Conservation (phyloP, 129 eudicot genomes). For the Ambrosia trifida region DNA sequence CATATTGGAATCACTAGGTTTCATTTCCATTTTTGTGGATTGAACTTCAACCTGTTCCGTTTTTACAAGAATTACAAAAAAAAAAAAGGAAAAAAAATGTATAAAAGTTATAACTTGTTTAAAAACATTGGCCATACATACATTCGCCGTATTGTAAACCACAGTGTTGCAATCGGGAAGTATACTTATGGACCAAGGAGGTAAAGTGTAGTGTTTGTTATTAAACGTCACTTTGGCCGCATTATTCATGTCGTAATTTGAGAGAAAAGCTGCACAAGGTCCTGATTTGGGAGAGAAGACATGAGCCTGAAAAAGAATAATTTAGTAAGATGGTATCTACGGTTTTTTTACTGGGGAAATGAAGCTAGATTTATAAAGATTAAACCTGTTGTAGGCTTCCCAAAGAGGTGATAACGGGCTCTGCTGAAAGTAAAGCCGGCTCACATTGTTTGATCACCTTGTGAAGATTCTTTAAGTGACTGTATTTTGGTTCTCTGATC, state of each 20-base stretch:
- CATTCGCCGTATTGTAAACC: constrained; percentile 86
- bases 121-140: constrained; percentile 41
- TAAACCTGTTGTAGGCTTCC: constrained; percentile 84
- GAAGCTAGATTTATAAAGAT: constrained; percentile 19
- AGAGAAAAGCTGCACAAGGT: constrained; percentile 86
- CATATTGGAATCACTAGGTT: constrained; percentile 49
- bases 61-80: background rate
- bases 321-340: constrained; percentile 28
- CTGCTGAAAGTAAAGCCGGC: constrained; percentile 67
- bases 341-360: background rate
- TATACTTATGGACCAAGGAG: constrained; percentile 98
- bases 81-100: too few relatives aligned
- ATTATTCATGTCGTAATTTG: constrained; percentile 69
- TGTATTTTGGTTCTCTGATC: constrained; percentile 82
- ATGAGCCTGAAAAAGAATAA: constrained; percentile 63
- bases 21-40: constrained; percentile 73
- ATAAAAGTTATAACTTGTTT: background rate
- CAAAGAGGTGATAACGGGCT: constrained; percentile 64
- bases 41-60: constrained; percentile 70
- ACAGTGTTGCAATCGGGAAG: constrained; percentile 85
- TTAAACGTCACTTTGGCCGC: constrained; percentile 72
- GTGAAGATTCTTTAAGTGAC: constrained; percentile 88
- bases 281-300: constrained; percentile 65
- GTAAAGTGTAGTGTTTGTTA: constrained; percentile 74
- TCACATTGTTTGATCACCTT: constrained; percentile 78